A percentile compares a stretch with the other conserved stretches of the same genome.
phyloP scores from a whole-genome alignment of 352 stramenopile species.

The Phytophthora pluvialis region DNA sequence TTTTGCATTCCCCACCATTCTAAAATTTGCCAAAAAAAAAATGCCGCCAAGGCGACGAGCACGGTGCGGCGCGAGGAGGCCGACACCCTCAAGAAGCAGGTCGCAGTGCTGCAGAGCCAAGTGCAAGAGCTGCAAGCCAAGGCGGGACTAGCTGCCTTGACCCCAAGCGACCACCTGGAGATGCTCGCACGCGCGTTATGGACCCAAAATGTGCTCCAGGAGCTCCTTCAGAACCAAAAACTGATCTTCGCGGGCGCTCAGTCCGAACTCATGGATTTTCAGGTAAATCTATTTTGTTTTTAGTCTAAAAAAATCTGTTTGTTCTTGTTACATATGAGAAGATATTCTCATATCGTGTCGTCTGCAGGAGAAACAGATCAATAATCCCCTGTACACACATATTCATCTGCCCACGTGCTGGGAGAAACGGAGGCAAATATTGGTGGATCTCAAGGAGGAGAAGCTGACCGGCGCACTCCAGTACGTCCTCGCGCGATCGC shows the following conservation, averaged over 20 bases:
- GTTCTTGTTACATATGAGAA: neutral
- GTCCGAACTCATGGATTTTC: conserved; percentile 19
- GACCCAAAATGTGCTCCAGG: conserved; percentile 19
- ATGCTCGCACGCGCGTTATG: conserved; percentile 8
- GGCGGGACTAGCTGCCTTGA: conserved; percentile 8
- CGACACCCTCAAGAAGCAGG: conserved; percentile 14
- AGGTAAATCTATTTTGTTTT: conserved; percentile 12
- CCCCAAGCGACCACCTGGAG: conserved; percentile 16
- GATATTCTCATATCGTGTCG: neutral
- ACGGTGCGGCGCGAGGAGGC: conserved; percentile 29
- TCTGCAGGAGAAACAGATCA: neutral
- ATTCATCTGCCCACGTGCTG: conserved; percentile 20
- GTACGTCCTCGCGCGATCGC: neutral
- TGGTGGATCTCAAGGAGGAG: conserved; percentile 33
- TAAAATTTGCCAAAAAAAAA: neutral
- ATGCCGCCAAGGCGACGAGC: conserved; percentile 36
- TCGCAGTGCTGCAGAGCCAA: conserved; percentile 11
- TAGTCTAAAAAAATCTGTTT: neutral
- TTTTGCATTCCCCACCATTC: conserved; percentile 10
- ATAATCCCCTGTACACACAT: conserved; percentile 14
- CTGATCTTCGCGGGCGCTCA: conserved; percentile 21
- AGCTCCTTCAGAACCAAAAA: conserved; percentile 13
- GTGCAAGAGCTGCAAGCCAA: conserved; percentile 6
- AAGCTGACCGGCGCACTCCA: neutral
- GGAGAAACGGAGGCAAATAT: conserved; percentile 19